Evolutionary conservation across 2,329 filamentous ascomycete species (phyloP).

Genomic region (Cladosporium sp.): DNA sequence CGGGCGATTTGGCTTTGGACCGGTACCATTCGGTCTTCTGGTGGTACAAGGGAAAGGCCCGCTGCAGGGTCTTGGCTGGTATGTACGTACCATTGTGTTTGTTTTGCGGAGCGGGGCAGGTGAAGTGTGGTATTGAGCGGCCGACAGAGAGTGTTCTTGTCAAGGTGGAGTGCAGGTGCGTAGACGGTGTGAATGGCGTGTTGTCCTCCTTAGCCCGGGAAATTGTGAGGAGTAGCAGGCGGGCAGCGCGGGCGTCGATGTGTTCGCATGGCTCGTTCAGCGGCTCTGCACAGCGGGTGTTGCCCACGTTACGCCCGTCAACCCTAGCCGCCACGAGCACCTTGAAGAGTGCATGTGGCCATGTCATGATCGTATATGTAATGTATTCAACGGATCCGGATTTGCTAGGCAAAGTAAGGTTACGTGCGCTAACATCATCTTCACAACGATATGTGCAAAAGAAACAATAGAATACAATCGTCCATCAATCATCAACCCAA

Average conservation of each 20-base stretch:
- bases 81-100: conserved; percentile 12
- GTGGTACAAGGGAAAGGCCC: conserved; percentile 6
- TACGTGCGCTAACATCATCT: too few relatives aligned
- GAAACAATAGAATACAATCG: too few relatives aligned
- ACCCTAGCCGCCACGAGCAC: background rate
- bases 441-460: too few relatives aligned
- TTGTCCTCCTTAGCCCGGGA: background rate
- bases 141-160: background rate
- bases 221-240: background rate
- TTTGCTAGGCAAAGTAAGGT: too few relatives aligned
- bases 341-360: too few relatives aligned
- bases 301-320: conserved; percentile 5
- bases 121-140: background rate
- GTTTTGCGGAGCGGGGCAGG: background rate
- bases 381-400: too few relatives aligned
- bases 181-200: background rate
- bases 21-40: background rate
- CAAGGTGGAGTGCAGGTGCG: background rate
- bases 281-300: conserved; percentile 4
- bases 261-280: conserved; percentile 1
- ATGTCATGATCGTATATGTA: too few relatives aligned
- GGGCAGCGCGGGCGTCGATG: background rate
- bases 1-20: conserved; percentile 7
- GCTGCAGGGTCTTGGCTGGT: conserved; percentile 9
- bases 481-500: background rate